A percentile compares a stretch with the other conserved stretches of the same genome.
Conservation (phyloP, 148 eudicot genomes). For the Diospyros kaki region DNA sequence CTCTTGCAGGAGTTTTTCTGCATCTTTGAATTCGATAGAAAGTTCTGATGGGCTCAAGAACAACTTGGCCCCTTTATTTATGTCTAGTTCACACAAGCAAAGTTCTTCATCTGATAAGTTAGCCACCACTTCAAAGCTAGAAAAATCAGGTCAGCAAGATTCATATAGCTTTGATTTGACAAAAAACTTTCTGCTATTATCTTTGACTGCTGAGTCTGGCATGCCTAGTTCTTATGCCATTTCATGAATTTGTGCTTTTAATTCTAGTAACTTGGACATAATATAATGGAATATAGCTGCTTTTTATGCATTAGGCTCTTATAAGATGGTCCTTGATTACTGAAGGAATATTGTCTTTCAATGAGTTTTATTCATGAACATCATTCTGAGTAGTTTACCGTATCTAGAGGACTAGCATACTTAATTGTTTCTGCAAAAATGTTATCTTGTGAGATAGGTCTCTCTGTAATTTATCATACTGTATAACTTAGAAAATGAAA, state of each 20-base stretch:
- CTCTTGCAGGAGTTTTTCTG: slow-evolving; percentile 15
- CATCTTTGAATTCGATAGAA: slow-evolving; percentile 23
- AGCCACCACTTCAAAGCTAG: slow-evolving; percentile 22
- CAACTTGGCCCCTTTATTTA: slow-evolving; percentile 13
- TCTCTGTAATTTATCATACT: no score
- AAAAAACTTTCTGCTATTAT: neutral
- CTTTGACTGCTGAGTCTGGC: neutral
- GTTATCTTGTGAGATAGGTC: no score
- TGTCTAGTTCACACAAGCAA: slow-evolving; percentile 8
- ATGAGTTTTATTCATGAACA: no score
- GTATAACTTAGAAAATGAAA: no score
- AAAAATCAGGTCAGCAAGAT: slow-evolving; percentile 28
- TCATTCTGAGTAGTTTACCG: no score
- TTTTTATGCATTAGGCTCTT: no score
- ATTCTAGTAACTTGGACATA: no score
- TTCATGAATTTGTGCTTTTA: neutral
- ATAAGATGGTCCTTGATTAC: neutral
- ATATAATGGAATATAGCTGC: no score
- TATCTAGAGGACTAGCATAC: no score
- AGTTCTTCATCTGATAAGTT: slow-evolving; percentile 15
- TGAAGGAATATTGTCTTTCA: no score
- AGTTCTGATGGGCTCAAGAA: slow-evolving; percentile 22
- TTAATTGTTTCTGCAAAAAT: no score
- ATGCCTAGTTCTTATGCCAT: neutral
- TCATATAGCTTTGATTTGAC: neutral